Evolutionary conservation across 768 basidiomycete species (phyloP).

Genomic region (Tylopilus subfusipes): DNA sequence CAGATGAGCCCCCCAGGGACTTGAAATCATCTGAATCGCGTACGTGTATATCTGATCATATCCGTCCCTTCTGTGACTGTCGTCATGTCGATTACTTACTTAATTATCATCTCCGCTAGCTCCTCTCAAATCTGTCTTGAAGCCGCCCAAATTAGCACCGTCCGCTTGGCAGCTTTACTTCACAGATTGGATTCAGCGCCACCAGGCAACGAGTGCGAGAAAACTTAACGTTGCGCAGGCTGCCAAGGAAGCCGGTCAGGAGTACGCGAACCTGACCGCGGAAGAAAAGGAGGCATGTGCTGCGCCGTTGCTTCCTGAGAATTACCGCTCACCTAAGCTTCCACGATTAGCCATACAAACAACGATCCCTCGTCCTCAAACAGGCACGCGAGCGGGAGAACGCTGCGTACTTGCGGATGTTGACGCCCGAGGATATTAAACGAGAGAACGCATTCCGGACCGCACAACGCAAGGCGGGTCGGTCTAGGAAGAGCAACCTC

Average conservation of each 20-base stretch:
- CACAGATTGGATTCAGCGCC: slow-evolving; percentile 89
- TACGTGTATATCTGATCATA: slow-evolving; percentile 38
- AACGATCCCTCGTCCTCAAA: slow-evolving; percentile 80
- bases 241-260: slow-evolving; percentile 90
- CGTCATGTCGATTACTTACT: slow-evolving; percentile 27
- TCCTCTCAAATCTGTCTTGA: slow-evolving; percentile 71
- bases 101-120: slow-evolving; percentile 42
- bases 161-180: slow-evolving; percentile 98
- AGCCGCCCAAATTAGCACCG: slow-evolving; percentile 87
- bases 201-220: slow-evolving; percentile 71
- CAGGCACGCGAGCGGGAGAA: slow-evolving; percentile 81
- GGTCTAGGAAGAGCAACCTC: slow-evolving; percentile 89
- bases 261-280: slow-evolving; percentile 72
- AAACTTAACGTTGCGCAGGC: slow-evolving; percentile 95
- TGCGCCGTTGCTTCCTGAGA: slow-evolving; percentile 24
- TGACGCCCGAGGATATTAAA: slow-evolving; percentile 93
- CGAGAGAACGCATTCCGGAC: slow-evolving; percentile 89
- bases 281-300: slow-evolving; percentile 79
- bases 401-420: slow-evolving; percentile 77
- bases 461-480: slow-evolving; percentile 89
- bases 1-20: slow-evolving; percentile 36
- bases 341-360: slow-evolving; percentile 70
- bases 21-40: slow-evolving; percentile 44
- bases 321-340: slow-evolving; percentile 17
- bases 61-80: slow-evolving; percentile 27